Conservation (phyloP, 495 filamentous ascomycete species). For the Aspergillus cavernicola region DNA sequence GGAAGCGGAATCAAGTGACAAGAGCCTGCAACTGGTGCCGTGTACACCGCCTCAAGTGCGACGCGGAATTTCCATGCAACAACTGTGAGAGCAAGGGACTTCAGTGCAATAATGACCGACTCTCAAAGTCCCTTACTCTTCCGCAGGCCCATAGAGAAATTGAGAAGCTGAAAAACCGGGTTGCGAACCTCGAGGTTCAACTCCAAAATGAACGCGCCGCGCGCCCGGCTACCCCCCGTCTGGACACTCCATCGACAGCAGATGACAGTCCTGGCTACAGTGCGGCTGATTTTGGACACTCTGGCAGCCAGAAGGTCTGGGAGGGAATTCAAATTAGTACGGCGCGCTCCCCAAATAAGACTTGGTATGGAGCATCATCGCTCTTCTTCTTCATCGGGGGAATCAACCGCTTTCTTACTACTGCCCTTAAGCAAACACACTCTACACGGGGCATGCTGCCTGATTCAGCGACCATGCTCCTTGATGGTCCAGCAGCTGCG, state of each 20-base stretch:
- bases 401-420: slow-evolving; percentile 20
- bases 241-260: slow-evolving; percentile 9
- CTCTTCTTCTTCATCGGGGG: slow-evolving; percentile 30
- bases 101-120: slow-evolving; percentile 35
- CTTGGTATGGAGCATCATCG: slow-evolving; percentile 31
- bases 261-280: background rate
- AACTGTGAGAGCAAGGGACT: slow-evolving; percentile 37
- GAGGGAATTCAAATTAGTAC: slow-evolving; percentile 24
- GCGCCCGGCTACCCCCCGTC: background rate
- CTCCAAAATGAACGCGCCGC: slow-evolving; percentile 12
- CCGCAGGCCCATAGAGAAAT: slow-evolving; percentile 39
- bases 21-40: slow-evolving; percentile 45
- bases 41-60: slow-evolving; percentile 40
- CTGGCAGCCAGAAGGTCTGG: slow-evolving; percentile 3
- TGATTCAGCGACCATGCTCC: slow-evolving; percentile 3
- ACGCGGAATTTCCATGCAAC: slow-evolving; percentile 34
- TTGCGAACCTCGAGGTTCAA: slow-evolving; percentile 38
- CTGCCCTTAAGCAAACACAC: slow-evolving; percentile 9
- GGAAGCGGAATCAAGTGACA: slow-evolving; percentile 35
- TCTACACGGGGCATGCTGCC: slow-evolving; percentile 7
- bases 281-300: background rate
- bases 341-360: slow-evolving; percentile 15
- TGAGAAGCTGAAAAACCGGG: slow-evolving; percentile 31
- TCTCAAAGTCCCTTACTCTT: background rate
- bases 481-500: slow-evolving; percentile 2